Conservation (phyloP, 179 eudicot species). For the Drosera spatulata region DNA sequence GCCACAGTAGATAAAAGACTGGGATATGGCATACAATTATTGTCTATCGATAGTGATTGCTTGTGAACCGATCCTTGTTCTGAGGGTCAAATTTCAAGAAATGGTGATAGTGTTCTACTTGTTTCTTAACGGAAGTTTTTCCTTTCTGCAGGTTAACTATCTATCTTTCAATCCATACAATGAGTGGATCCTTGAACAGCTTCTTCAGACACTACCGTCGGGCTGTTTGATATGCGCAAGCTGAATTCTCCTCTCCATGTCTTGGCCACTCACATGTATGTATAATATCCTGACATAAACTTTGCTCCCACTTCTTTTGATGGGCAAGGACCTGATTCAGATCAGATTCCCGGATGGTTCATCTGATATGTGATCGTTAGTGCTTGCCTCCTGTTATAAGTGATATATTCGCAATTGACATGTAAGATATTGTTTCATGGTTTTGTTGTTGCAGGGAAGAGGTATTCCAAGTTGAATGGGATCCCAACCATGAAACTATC, state of each 20-base stretch:
- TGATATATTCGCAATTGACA: too few relatives aligned
- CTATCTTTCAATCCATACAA: constrained; percentile 77
- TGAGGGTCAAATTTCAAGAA: too few relatives aligned
- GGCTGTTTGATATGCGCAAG: constrained; percentile 83
- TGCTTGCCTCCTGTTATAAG: too few relatives aligned
- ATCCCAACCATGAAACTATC: constrained; percentile 92
- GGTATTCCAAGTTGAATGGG: constrained; percentile 98
- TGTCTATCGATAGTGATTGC: too few relatives aligned
- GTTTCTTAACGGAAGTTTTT: background rate
- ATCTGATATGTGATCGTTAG: too few relatives aligned
- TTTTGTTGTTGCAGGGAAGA: constrained; percentile 43
- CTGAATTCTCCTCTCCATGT: constrained; percentile 60
- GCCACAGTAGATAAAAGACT: too few relatives aligned
- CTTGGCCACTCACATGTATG: constrained; percentile 75
- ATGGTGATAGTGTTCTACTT: too few relatives aligned
- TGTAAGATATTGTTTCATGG: background rate
- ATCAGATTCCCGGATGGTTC: too few relatives aligned
- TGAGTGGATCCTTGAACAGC: constrained; percentile 90
- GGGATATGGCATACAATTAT: too few relatives aligned
- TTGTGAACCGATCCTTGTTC: too few relatives aligned
- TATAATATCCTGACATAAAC: constrained; percentile 3
- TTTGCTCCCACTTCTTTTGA: background rate
- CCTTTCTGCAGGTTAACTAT: constrained; percentile 61
- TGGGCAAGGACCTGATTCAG: background rate
- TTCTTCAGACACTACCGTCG: constrained; percentile 84